Evolutionary conservation across 75 land plant species (phyloP).

Genomic region (Pinus taeda): DNA sequence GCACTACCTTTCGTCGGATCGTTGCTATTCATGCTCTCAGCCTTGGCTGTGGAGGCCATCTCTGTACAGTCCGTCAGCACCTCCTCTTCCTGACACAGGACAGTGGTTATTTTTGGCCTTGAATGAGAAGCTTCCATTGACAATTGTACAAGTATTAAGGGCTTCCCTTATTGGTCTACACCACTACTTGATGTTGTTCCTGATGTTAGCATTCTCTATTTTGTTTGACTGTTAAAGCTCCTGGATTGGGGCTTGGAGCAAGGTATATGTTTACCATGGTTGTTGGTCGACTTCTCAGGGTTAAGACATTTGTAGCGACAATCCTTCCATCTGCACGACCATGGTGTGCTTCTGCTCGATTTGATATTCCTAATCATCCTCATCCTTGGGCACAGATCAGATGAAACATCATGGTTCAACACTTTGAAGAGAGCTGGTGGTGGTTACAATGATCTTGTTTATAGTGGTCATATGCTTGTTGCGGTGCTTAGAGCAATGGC

Average conservation of each 20-base stretch:
- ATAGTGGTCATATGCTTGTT: too few species aligned
- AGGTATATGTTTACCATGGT: constrained; percentile 95
- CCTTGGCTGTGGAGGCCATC: constrained; percentile 64
- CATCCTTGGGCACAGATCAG: constrained; percentile 95
- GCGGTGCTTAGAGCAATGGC: too few species aligned
- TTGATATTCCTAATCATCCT: constrained; percentile 58
- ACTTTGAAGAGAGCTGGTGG: too few species aligned
- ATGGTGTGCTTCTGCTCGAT: constrained; percentile 84
- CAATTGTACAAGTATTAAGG: constrained; percentile 57
- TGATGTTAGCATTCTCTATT: constrained; percentile 89
- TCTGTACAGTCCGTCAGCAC: constrained; percentile 62
- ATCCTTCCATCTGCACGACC: constrained; percentile 89
- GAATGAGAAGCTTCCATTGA: constrained; percentile 75
- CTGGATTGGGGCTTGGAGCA: constrained; percentile 87
- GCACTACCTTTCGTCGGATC: constrained; percentile 63
- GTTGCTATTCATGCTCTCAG: constrained; percentile 65
- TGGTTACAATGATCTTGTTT: too few species aligned
- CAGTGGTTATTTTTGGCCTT: constrained; percentile 80
- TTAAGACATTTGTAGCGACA: constrained; percentile 78
- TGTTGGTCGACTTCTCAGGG: constrained; percentile 74
- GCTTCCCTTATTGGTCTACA: constrained; percentile 77
- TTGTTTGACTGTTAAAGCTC: constrained; percentile 78
- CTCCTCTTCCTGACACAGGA: too few species aligned
- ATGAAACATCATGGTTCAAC: too few species aligned
- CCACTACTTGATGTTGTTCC: constrained; percentile 85